Percentiles rank a stretch among this genome's conserved stretches.
Conservation (phyloP, 345 rosid species). For the Gossypium bickii region DNA sequence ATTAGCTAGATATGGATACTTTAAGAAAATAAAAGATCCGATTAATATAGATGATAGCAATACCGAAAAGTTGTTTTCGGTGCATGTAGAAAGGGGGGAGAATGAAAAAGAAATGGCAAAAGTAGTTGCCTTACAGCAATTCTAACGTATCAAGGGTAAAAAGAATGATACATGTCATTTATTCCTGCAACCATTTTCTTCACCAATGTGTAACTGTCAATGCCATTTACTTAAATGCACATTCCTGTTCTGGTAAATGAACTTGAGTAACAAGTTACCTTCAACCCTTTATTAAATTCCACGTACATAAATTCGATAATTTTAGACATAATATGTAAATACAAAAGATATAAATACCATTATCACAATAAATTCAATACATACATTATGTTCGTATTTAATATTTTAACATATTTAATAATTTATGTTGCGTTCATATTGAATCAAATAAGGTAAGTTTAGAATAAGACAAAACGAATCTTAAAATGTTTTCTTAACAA, state of each 20-base stretch:
- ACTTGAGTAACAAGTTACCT: constrained; percentile 4
- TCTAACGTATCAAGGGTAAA: background rate
- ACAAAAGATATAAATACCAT: background rate
- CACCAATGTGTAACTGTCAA: constrained; percentile 1
- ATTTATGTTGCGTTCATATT: background rate
- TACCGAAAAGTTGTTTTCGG: background rate
- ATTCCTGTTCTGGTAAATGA: constrained; percentile 5
- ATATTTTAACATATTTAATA: background rate
- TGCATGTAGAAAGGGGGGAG: background rate
- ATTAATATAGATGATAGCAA: background rate
- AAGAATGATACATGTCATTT: background rate
- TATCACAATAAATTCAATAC: background rate
- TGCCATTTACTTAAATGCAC: constrained; percentile 8
- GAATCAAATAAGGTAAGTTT: background rate
- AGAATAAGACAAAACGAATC: background rate
- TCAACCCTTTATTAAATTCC: background rate
- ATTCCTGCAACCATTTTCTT: background rate
- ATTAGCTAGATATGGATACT: background rate
- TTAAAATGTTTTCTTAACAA: background rate
- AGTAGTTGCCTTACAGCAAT: constrained; percentile 12
- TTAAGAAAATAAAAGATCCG: background rate
- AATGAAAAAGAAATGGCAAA: background rate
- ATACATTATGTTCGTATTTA: background rate
- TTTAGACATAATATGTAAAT: background rate
- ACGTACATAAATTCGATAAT: background rate